Base-by-base conservation (phyloP, 768 basidiomycete genomes). In the Solioccasus polychromus region DNA sequence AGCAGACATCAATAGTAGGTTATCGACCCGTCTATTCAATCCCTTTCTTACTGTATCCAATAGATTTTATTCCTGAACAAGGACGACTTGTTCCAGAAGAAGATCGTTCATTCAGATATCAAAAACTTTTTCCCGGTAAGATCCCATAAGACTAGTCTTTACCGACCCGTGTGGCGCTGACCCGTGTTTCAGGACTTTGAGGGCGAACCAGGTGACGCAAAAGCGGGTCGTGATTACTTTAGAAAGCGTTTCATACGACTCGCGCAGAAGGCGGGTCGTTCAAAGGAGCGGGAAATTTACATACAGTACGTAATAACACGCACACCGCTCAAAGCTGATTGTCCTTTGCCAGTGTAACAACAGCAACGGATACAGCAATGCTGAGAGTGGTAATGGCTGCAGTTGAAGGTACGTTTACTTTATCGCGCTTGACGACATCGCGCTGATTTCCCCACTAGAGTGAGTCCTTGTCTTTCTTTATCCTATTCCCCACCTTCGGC, bases 1-100 rank as follows among this genome's bases (percentile, higher is more conserved):
- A 89, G 68, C 80, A 87, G 52, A 94, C 92, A 0, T 92, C 91
- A 9, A 91, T 96, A 44, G 92, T 92, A 52, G 35, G 85, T 71
- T 15, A 32, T 35, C 30, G 19, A 17, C 42, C 11, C 5, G 10
- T n/a, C 12, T 20, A 0, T 36, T 20, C 48, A 24, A 11, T 24
- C 20, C 42, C 31, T 19, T 34, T 44, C 48, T 47, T 10, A 53
- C 23, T 5, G 9, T 14, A 17, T 25, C 47, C 18, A 31, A 9
- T 56, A 91, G 91, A 95, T 96, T 52, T 76, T 96, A 28, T 95
- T 95, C 76, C 75, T 95, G 47, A 96, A 95, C 71, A 96, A 97
- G 71, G 85, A 92, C 56, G 93, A 97, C 62, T 74, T 95, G n/a
- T 92, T 93, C 60, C 79, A 82, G 66, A 76, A 80, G 62, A 95